Conservation (phyloP, 805 yeast species). For the Hermanozyma aechmeae region DNA sequence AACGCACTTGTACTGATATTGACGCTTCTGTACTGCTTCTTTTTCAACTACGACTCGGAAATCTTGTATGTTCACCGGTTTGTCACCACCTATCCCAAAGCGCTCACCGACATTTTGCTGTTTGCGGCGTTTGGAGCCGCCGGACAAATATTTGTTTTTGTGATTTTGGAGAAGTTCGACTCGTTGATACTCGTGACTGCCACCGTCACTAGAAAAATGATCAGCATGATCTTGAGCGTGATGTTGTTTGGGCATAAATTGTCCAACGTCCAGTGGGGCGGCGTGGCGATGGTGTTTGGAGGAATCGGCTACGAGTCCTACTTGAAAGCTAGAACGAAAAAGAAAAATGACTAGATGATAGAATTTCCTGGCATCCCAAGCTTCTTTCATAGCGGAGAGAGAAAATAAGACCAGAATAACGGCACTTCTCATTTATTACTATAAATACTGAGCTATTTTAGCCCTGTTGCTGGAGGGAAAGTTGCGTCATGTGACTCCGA, state of each 20-base stretch:
- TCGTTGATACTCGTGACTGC: conserved; percentile 82
- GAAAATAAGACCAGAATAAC: no score
- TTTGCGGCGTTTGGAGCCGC: conserved; percentile 78
- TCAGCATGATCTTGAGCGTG: conserved; percentile 88
- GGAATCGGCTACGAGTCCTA: conserved; percentile 79
- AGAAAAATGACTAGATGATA: no score
- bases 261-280: conserved; percentile 60
- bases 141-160: conserved; percentile 91
- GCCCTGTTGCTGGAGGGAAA: no score
- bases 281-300: conserved; percentile 69
- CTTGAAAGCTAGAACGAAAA: conserved; percentile 11
- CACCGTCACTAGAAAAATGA: conserved; percentile 93
- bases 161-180: conserved; percentile 76
- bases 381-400: no score
- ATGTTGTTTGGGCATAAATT: conserved; percentile 76
- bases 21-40: conserved; percentile 39
- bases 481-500: no score
- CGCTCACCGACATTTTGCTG: conserved; percentile 47
- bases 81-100: conserved; percentile 40
- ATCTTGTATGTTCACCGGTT: conserved; percentile 40
- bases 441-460: no score
- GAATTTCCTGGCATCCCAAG: no score
- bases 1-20: conserved; percentile 36
- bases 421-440: no score
- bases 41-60: conserved; percentile 37